These are phyloP conservation scores for Leccinum imitatum DNA, from an alignment of 768 basidiomycete species.

Conservation along the genomic window DNA sequence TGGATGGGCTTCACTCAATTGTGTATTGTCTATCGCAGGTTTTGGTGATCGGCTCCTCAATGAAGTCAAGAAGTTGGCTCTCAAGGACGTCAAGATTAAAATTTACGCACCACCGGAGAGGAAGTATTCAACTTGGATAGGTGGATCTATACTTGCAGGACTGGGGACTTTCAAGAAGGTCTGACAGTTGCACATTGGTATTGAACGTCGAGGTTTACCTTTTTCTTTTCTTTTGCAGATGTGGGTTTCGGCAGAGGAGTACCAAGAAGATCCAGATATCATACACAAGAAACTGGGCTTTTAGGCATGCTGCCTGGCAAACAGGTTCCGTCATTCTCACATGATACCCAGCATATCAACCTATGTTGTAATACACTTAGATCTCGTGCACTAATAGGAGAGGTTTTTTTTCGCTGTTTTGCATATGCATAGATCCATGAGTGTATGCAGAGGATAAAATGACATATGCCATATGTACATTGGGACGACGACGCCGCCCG, in stretches of 20 bases:
- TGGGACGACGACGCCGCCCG: too few relatives aligned
- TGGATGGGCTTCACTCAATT: constrained; percentile 20
- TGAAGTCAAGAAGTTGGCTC: constrained; percentile 93
- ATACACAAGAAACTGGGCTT: constrained; percentile 96
- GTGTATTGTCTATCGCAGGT: constrained; percentile 43
- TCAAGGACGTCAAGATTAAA: constrained; percentile 98
- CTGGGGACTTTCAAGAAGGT: constrained; percentile 98
- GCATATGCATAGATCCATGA: constrained; percentile 30
- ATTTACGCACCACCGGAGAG: constrained; percentile 99
- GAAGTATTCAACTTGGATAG: constrained; percentile 97
- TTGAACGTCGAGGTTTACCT: constrained; percentile 6
- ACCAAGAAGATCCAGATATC: constrained; percentile 98
- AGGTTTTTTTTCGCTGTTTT: constrained; percentile 11
- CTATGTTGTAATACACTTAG: constrained; percentile 35
- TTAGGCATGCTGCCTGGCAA: constrained; percentile 33
- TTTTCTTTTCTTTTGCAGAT: constrained; percentile 53
- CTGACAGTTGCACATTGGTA: constrained; percentile 2
- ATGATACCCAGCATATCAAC: constrained; percentile 36
- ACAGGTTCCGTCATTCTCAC: constrained; percentile 16
- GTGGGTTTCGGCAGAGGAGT: constrained; percentile 99
- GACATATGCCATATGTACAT: constrained; percentile 46
- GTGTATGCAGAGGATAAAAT: constrained; percentile 18
- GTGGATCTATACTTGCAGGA: constrained; percentile 95
- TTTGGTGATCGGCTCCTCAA: constrained; percentile 96
- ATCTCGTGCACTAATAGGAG: constrained; percentile 25